Evolutionary conservation across 2,329 filamentous ascomycete species (phyloP).

Genomic region (Seiridium cupressi): DNA sequence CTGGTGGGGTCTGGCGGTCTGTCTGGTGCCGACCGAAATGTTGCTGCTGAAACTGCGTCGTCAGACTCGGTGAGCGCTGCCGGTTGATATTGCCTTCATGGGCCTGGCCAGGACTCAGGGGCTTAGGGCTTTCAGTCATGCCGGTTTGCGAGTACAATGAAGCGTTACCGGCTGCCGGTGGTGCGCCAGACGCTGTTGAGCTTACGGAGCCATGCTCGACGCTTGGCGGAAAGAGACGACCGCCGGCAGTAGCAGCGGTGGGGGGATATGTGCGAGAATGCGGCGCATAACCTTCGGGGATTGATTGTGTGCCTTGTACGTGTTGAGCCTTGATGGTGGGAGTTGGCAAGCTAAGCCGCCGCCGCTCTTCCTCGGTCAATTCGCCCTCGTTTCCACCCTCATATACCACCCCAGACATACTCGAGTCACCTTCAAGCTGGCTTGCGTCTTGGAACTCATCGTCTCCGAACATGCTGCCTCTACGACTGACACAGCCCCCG

Average conservation of each 20-base stretch:
- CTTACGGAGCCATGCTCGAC: constrained; percentile 54
- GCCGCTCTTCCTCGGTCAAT: constrained; percentile 56
- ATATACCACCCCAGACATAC: constrained; percentile 57
- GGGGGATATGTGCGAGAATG: constrained; percentile 81
- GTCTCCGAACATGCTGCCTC: constrained; percentile 79
- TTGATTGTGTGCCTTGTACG: constrained; percentile 47
- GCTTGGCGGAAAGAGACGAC: constrained; percentile 62
- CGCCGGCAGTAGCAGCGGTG: constrained; percentile 42
- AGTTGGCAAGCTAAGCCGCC: constrained; percentile 67
- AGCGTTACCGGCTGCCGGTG: constrained; percentile 44
- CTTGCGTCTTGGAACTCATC: constrained; percentile 65
- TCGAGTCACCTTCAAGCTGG: constrained; percentile 48
- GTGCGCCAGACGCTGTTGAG: constrained; percentile 51
- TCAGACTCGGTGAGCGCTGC: constrained; percentile 65
- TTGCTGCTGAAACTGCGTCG: constrained; percentile 64
- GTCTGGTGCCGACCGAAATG: constrained; percentile 57
- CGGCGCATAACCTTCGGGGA: constrained; percentile 50
- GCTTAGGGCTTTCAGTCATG: constrained; percentile 86
- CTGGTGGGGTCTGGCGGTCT: constrained; percentile 54
- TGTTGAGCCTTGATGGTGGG: constrained; percentile 69
- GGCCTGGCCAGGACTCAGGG: constrained; percentile 62
- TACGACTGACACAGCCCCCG: constrained; percentile 88
- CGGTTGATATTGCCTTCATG: constrained; percentile 53
- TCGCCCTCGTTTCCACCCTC: constrained; percentile 60
- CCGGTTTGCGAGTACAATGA: constrained; percentile 68